A percentile compares a stretch with the other conserved stretches of the same genome.
These are phyloP conservation scores for Torulaspora franciscae DNA, from an alignment of 805 yeast genomes.

Conservation along the genomic window DNA sequence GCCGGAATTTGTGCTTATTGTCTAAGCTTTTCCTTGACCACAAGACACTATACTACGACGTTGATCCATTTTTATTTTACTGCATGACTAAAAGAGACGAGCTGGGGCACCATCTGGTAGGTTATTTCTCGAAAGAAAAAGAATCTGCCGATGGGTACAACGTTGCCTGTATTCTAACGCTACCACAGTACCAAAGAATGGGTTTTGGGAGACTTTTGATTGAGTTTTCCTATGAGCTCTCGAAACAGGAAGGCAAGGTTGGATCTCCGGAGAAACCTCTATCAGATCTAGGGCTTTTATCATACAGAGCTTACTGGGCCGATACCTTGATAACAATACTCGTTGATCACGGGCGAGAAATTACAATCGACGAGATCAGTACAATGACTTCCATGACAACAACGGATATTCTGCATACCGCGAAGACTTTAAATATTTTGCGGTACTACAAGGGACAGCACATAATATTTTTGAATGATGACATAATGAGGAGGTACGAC, in stretches of 20 bases:
- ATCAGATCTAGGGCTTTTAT: conserved; percentile 86
- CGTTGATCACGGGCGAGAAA: conserved; percentile 58
- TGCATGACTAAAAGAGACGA: conserved; percentile 91
- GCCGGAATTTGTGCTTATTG: conserved; percentile 88
- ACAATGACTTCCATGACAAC: conserved; percentile 90
- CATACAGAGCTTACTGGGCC: conserved; percentile 96
- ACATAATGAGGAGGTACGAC: conserved; percentile 70
- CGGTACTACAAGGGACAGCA: conserved; percentile 95
- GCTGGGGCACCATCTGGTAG: conserved; percentile 91
- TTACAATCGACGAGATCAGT: conserved; percentile 87
- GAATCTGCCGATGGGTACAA: conserved; percentile 93
- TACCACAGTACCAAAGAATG: conserved; percentile 93
- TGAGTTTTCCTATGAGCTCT: conserved; percentile 87
- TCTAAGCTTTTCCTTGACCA: conserved; percentile 90
- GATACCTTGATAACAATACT: conserved; percentile 75
- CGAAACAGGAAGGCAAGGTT: conserved; percentile 79
- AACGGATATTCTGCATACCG: conserved; percentile 87
- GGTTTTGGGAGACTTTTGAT: conserved; percentile 91
- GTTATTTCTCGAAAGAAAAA: conserved; percentile 94
- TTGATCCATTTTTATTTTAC: conserved; percentile 93
- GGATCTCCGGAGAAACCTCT: conserved; percentile 98
- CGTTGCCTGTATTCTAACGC: conserved; percentile 92
- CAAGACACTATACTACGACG: conserved; percentile 94
- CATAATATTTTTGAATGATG: conserved; percentile 79
- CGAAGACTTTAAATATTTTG: conserved; percentile 84